Conservation (phyloP, 1,284 basidiomycete species). For the Sanghuangporus sanghuang region DNA sequence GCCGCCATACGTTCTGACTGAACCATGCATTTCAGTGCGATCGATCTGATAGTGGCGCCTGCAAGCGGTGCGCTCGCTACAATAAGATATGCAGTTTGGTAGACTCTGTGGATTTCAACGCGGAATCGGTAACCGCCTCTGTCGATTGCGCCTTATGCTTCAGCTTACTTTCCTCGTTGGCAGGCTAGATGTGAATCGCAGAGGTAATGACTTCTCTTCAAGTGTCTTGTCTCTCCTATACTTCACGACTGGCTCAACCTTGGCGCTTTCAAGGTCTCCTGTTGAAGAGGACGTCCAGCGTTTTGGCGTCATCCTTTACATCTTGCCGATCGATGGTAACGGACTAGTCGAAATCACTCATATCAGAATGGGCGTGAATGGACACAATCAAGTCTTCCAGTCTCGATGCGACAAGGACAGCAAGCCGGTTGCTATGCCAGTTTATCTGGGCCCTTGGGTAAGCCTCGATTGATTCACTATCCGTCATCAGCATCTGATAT, state of each 20-base stretch:
- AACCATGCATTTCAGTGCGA: neutral
- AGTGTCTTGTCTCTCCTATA: neutral
- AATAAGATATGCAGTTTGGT: neutral
- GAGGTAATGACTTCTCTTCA: neutral
- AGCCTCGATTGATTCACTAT: neutral
- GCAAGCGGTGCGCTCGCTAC: neutral
- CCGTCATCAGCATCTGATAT: too few relatives aligned
- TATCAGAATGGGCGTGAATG: neutral
- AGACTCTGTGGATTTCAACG: neutral
- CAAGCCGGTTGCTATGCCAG: neutral
- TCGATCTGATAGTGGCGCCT: neutral
- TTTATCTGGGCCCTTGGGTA: neutral
- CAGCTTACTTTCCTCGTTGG: neutral
- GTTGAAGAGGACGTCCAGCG: neutral
- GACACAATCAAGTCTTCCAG: neutral
- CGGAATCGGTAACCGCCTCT: neutral
- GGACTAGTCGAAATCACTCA: neutral
- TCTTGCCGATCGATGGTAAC: too few relatives aligned
- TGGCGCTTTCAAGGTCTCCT: neutral
- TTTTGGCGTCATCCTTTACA: neutral
- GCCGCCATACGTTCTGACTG: neutral
- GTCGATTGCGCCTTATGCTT: neutral
- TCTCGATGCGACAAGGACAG: neutral
- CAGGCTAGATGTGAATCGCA: neutral
- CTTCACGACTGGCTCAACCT: neutral